Evolutionary conservation across 345 rosid genomes (phyloP).

Genomic region (Noccaea bulbosa): DNA sequence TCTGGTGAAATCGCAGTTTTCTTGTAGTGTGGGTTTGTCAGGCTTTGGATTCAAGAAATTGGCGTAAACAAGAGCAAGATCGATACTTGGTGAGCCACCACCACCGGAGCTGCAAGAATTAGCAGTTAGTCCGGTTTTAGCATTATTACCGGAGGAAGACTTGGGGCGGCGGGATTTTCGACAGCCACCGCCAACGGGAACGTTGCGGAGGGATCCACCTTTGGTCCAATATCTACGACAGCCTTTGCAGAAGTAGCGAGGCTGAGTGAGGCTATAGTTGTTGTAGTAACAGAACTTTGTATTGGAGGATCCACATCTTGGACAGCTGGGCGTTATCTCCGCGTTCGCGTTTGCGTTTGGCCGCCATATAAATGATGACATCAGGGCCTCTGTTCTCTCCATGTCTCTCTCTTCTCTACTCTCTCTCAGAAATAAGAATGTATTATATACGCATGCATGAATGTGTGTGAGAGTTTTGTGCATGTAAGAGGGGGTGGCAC

Average conservation of each 20-base stretch:
- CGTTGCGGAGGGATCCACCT: conserved; percentile 46
- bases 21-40: conserved; percentile 25
- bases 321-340: conserved; percentile 46
- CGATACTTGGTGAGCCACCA: conserved; percentile 38
- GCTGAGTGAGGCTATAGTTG: conserved; percentile 48
- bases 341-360: conserved; percentile 42
- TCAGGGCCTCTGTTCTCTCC: conserved; percentile 43
- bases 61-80: conserved; percentile 47
- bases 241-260: conserved; percentile 48
- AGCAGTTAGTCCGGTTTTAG: conserved; percentile 13
- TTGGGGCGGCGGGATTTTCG: conserved; percentile 45
- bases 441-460: conserved; percentile 45
- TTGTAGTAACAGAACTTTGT: conserved; percentile 49
- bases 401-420: conserved; percentile 27
- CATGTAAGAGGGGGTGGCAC: conserved; percentile 38
- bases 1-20: conserved; percentile 21
- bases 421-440: conserved; percentile 19
- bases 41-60: conserved; percentile 44
- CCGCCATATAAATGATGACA: conserved; percentile 44
- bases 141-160: conserved; percentile 33
- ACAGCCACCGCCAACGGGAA: conserved; percentile 46
- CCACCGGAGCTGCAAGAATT: conserved; percentile 28
- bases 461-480: conserved; percentile 26
- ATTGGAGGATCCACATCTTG: conserved; percentile 46
- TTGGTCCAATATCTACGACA: conserved; percentile 48